phyloP scores from a whole-genome alignment of 257 asterid species.

The Misopates orontium region DNA sequence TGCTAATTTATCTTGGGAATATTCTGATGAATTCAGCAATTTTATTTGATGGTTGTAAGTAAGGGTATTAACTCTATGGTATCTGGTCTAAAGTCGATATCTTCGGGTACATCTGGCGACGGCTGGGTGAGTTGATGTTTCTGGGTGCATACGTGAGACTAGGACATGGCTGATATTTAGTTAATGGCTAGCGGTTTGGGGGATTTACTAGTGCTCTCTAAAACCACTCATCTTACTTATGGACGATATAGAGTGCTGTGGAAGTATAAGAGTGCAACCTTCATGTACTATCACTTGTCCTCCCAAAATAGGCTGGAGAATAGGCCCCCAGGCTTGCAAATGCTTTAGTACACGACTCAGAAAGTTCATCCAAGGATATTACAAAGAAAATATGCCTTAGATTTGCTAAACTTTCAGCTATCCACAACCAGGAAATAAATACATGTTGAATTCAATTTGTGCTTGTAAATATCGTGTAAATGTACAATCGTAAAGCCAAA shows the following conservation, averaged over 20 bases:
- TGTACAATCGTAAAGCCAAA: background rate
- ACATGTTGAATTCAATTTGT: background rate
- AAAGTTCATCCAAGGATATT: background rate
- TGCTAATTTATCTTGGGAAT: conserved; percentile 1
- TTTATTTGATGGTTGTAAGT: conserved; percentile 11
- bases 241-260: background rate
- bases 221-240: background rate
- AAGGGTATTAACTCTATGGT: background rate
- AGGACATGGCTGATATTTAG: conserved; percentile 3
- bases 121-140: too few relatives aligned
- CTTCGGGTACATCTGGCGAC: background rate
- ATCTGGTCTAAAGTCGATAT: background rate
- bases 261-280: background rate
- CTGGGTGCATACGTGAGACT: too few relatives aligned
- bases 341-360: background rate
- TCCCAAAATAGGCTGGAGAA: conserved; percentile 1
- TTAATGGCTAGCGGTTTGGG: background rate
- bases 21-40: background rate
- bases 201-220: background rate
- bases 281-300: background rate
- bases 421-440: background rate
- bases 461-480: background rate
- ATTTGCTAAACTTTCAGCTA: background rate
- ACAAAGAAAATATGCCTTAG: background rate
- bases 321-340: background rate